Evolutionary conservation across 2,329 filamentous ascomycete genomes (phyloP), one percentile per base, ranked within the genome.

Genomic region (Colletotrichum tropicicola): DNA sequence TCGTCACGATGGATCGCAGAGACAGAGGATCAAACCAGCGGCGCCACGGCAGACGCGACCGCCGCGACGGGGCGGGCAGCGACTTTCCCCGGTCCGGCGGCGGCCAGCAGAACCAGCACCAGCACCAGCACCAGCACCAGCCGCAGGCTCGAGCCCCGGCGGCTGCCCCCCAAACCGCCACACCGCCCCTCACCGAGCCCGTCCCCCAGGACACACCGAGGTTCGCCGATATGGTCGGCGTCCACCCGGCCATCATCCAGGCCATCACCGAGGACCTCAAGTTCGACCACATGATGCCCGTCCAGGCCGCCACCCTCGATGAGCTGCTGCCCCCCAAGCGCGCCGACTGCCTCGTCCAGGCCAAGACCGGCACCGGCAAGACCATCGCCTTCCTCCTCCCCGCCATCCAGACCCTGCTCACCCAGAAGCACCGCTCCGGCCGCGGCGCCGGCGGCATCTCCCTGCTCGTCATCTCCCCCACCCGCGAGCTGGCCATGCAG

Each of bases 351-450:
- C 81, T 97, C 64, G 93, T 92, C 6, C 93, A 96, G 77, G 93
- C 93, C 54, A 94, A 92, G 80, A 97, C 93, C 1, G 93, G 93
- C 69, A 97, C 93, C 0, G 93, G 93, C 70, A 97, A 97, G 80
- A 97, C 93, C 0, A 78, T 96, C 59, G 93, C 91, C 49, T 97
- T 97, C 79, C 83, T 97, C 35, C 81, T 96, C 4, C 93, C 93
- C n/a, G 86, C 92, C n/a, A 80, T 97, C 35, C 91, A 96, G 75
- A 91, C 87, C 64, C 90, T 96, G 72, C 82, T 95, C 70, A 78
- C 77, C 52, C 76, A 75, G 61, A 75, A 76, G 57, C 69, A 70
- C 13, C 59, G 68, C 10, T 71, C 59, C 28, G 76, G 67, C 32
- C 69, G 70, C 13, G 60, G 68, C 9, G 71, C 59, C 27, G 76